phyloP scores from a whole-genome alignment of 2,329 filamentous ascomycete species.

The Ophiostoma triangulosporum region DNA sequence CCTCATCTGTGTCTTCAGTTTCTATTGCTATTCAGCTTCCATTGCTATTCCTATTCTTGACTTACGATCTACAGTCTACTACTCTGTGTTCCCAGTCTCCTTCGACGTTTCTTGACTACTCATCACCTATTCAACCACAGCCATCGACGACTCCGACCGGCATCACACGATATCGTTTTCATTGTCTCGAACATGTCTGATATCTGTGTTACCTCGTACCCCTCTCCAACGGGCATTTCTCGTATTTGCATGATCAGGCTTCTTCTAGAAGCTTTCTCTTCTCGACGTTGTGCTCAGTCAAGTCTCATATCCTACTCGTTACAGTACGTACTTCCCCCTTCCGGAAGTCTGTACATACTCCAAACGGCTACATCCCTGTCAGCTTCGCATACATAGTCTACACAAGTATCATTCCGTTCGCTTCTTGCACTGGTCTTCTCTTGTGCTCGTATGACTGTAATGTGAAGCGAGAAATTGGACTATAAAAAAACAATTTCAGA shows the following conservation, averaged over 20 bases:
- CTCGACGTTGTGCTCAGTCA: conserved; percentile 3
- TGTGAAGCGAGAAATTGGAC: too few relatives aligned
- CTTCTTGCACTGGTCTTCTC: too few relatives aligned
- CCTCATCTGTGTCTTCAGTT: too few relatives aligned
- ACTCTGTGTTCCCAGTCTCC: too few relatives aligned
- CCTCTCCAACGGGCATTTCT: neutral
- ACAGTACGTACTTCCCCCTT: neutral
- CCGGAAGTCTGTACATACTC: neutral
- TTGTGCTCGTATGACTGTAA: too few relatives aligned
- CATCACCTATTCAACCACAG: neutral
- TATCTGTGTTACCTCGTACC: neutral
- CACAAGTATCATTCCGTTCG: too few relatives aligned
- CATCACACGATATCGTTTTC: neutral
- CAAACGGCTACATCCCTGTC: neutral
- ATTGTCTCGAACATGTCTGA: neutral
- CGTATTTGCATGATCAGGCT: neutral
- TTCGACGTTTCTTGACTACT: too few relatives aligned
- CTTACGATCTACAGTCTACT: neutral
- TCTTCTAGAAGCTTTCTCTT: conserved; percentile 13
- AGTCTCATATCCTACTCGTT: neutral
- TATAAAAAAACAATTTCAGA: too few relatives aligned
- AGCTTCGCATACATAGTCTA: too few relatives aligned
- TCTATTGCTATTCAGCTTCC: too few relatives aligned
- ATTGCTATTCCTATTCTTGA: too few relatives aligned
- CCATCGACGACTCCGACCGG: neutral